phyloP scores from a whole-genome alignment of 1,284 basidiomycete genomes.

The Grifola frondosa region DNA sequence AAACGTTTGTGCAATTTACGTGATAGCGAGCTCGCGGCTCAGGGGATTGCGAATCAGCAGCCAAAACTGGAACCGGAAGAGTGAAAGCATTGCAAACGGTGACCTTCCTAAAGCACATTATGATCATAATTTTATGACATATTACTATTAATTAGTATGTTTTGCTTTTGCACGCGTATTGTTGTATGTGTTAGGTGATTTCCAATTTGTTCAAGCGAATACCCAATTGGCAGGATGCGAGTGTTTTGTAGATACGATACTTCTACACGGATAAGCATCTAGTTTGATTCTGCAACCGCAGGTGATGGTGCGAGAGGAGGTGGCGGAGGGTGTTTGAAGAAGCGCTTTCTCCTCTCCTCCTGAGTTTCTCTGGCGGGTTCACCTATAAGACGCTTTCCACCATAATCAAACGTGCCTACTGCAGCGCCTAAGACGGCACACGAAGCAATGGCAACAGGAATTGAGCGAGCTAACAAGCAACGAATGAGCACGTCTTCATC shows the following conservation, averaged over 20 bases:
- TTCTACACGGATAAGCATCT: slow-evolving; percentile 22
- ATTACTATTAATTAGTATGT: neutral
- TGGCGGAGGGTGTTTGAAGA: slow-evolving; percentile 63
- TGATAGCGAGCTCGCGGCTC: neutral
- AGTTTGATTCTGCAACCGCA: slow-evolving; percentile 25
- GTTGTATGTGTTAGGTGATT: too few species aligned
- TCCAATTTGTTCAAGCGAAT: too few species aligned
- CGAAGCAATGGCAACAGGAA: slow-evolving; percentile 81
- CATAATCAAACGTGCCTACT: slow-evolving; percentile 84
- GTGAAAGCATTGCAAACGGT: too few species aligned
- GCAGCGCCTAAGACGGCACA: slow-evolving; percentile 81
- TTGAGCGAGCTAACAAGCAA: slow-evolving; percentile 63
- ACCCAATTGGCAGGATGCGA: too few species aligned
- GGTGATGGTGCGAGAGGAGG: slow-evolving; percentile 31
- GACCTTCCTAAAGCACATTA: too few species aligned
- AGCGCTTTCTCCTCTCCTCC: slow-evolving; percentile 66
- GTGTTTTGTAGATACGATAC: too few species aligned
- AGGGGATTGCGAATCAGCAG: neutral
- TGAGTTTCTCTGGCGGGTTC: slow-evolving; percentile 39
- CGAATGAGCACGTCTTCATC: slow-evolving; percentile 9
- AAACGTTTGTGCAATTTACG: slow-evolving; percentile 4
- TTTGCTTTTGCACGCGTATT: neutral
- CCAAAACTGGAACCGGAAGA: slow-evolving; percentile 10
- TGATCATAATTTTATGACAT: neutral
- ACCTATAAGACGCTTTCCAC: slow-evolving; percentile 60